Conservation (phyloP, 2,329 filamentous ascomycete species). For the Colletotrichum chrysophilum region DNA sequence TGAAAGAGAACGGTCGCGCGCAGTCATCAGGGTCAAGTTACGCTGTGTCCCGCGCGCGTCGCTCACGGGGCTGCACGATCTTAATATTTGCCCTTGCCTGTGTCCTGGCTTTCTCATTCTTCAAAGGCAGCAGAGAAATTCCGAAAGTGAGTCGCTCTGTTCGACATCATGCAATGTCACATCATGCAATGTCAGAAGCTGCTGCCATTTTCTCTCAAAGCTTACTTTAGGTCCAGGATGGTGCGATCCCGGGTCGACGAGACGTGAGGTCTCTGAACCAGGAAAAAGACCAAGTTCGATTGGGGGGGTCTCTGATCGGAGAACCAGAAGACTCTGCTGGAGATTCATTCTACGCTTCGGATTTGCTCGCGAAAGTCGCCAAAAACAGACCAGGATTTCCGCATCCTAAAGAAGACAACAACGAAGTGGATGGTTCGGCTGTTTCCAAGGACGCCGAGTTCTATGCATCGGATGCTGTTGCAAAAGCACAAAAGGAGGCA, state of each 20-base stretch:
- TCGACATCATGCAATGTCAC: neutral
- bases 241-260: neutral
- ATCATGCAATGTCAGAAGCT: neutral
- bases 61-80: neutral
- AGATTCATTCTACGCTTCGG: neutral
- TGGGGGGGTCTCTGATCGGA: fast-evolving
- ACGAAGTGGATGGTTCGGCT: neutral
- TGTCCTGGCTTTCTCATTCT: neutral
- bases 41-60: neutral
- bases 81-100: neutral
- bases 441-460: neutral
- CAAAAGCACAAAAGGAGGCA: neutral
- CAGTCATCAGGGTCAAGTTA: neutral
- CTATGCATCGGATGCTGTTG: neutral
- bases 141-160: neutral
- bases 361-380: neutral
- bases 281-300: neutral
- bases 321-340: neutral
- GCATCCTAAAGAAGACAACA: fast-evolving
- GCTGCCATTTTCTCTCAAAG: neutral
- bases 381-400: neutral
- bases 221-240: fast-evolving
- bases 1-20: neutral
- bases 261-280: neutral
- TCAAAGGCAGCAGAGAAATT: neutral